Percentiles rank a stretch among this genome's conserved stretches.
Conservation (phyloP, 179 eudicot genomes). For the Pouteria campechiana region DNA sequence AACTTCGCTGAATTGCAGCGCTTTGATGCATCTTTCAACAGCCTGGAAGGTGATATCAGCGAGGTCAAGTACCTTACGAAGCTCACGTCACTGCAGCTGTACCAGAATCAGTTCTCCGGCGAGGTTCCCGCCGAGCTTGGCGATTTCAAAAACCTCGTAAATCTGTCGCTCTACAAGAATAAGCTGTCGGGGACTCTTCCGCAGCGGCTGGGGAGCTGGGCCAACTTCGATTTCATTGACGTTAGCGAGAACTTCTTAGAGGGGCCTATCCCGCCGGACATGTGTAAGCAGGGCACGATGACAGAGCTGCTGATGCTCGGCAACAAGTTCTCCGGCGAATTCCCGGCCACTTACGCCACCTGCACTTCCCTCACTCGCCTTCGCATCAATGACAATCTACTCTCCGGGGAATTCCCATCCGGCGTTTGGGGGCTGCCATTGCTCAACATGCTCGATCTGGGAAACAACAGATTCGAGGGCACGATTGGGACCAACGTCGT, state of each 20-base stretch:
- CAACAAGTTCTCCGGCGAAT: constrained; percentile 60
- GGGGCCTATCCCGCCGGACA: constrained; percentile 75
- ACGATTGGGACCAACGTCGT: constrained; percentile 34
- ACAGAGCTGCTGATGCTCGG: constrained; percentile 43
- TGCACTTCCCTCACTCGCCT: constrained; percentile 55
- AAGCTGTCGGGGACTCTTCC: constrained; percentile 65
- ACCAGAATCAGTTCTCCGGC: constrained; percentile 42
- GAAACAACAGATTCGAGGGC: constrained; percentile 50
- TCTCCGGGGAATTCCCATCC: constrained; percentile 62
- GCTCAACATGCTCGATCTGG: constrained; percentile 43
- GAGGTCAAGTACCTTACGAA: constrained; percentile 34
- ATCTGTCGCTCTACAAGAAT: constrained; percentile 63
- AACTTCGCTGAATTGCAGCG: constrained; percentile 34
- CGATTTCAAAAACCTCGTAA: constrained; percentile 47
- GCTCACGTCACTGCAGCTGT: constrained; percentile 43
- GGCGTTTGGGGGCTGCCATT: constrained; percentile 82
- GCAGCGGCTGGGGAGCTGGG: constrained; percentile 55
- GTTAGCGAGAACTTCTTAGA: constrained; percentile 58
- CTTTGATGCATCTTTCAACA: constrained; percentile 61
- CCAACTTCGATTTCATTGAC: constrained; percentile 72
- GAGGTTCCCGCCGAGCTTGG: constrained; percentile 67
- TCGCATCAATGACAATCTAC: constrained; percentile 58
- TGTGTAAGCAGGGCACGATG: constrained; percentile 77
- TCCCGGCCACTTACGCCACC: constrained; percentile 51
- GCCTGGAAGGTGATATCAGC: constrained; percentile 44